Base-by-base conservation (phyloP, 345 rosid genomes). In the Linum usitatissimum region DNA sequence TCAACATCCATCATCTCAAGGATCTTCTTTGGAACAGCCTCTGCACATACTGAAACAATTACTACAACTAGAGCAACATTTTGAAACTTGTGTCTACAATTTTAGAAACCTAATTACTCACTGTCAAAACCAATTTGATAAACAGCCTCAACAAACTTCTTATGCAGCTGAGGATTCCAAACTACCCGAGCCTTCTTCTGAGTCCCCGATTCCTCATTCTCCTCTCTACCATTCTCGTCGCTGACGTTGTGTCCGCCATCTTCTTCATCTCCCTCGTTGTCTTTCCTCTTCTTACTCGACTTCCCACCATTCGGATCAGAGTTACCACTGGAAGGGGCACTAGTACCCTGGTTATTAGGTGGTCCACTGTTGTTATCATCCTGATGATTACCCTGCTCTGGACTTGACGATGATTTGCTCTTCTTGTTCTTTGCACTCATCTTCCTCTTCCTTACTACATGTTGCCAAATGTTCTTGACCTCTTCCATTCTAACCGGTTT, bases 401-500 rank as follows among this genome's bases (percentile, higher is more conserved):
- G 75, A 30, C 71, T 68, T 57, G 75, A 20, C 0, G 28, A 23
- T 23, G 28, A 23, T 23, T 23, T 23, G 28, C 66, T 69, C 69
- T 65, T 75, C 67, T 53, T 75, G 45, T 77, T 85, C 80, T 80
- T 80, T 13, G 76, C 72, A 3, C 74, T 72, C 38, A 70, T 18
- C 60, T 79, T 87, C 76, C 70, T 80, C 66, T 75, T 86, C 78
- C 99, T 78, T 56, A 87, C 77, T 3, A 93, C 85, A 73, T 93
- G 99, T 38, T 87, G 98, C 98, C 98, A 92, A 71, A 92, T 89
- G 76, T 93, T 93, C 66, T 78, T 73, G 60, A 93, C 85, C 83
- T 85, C 94, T 83, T 93, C 87, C 23, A 86, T 70, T 71, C 97
- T 73, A 64, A 87, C 90, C 20, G 97, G 99, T 68, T 93, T 93